Conservation (phyloP, 1,284 basidiomycete genomes). For the Ustilago hordei region DNA sequence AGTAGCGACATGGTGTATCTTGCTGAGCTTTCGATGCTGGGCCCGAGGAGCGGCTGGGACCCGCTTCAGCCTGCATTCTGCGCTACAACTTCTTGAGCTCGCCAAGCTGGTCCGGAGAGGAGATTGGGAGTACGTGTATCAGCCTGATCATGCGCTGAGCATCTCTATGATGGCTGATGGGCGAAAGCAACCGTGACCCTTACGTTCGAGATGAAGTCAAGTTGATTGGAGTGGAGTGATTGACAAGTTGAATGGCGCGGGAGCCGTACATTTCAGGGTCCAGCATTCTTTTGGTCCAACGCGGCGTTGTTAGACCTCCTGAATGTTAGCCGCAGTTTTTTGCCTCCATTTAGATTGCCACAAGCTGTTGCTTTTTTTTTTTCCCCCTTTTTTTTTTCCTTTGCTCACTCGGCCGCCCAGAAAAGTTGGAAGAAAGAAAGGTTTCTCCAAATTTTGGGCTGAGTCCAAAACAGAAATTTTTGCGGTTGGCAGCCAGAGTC, state of each 20-base stretch:
- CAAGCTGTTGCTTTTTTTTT: conserved; percentile 9
- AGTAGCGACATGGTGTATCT: conserved; percentile 34
- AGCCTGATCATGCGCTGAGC: neutral
- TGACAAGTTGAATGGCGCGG: neutral
- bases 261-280: conserved; percentile 9
- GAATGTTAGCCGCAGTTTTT: conserved; percentile 13
- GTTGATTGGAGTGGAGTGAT: neutral
- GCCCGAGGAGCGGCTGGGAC: conserved; percentile 1
- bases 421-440: conserved; percentile 6
- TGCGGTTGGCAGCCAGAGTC: conserved; percentile 12
- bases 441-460: conserved; percentile 17
- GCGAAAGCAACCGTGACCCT: neutral
- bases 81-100: neutral
- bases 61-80: conserved; percentile 20
- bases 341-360: neutral
- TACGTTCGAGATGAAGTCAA: neutral
- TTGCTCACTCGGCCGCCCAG: conserved; percentile 17
- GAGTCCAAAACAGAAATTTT: conserved; percentile 27
- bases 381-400: neutral
- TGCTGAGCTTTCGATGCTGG: neutral
- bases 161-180: conserved; percentile 4
- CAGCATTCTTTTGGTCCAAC: neutral
- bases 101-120: neutral
- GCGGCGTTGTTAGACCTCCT: neutral
- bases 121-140: neutral